These are phyloP conservation scores for Calonectria henricotiae DNA, from an alignment of 2,329 filamentous ascomycete genomes.

Conservation along the genomic window DNA sequence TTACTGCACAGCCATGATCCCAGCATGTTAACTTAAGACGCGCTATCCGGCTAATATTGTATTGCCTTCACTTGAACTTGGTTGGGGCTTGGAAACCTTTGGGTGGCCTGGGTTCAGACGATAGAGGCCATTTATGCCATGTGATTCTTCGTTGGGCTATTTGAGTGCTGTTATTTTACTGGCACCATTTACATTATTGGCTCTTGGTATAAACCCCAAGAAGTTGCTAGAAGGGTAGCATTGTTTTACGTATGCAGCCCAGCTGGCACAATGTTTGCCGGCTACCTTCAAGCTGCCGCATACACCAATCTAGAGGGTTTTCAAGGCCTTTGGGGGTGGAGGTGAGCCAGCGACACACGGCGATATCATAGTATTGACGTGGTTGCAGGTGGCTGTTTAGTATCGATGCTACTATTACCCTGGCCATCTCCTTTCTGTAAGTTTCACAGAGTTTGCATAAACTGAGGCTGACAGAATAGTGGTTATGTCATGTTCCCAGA, in stretches of 20 bases:
- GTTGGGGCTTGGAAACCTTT: slow-evolving; percentile 50
- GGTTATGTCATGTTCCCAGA: slow-evolving; percentile 59
- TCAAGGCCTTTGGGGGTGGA: slow-evolving; percentile 58
- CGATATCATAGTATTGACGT: background rate
- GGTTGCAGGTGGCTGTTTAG: slow-evolving; percentile 68
- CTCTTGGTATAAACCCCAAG: slow-evolving; percentile 62
- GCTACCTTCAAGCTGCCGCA: slow-evolving; percentile 68
- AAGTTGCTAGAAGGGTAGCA: slow-evolving; percentile 58
- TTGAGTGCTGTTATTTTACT: slow-evolving; percentile 53
- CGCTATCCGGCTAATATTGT: slow-evolving; percentile 50
- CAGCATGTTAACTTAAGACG: slow-evolving; percentile 41
- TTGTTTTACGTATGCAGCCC: slow-evolving; percentile 63
- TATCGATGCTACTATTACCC: slow-evolving; percentile 73
- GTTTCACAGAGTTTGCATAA: fast-evolving
- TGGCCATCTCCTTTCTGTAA: slow-evolving; percentile 67
- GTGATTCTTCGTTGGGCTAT: slow-evolving; percentile 62
- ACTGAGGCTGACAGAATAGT: background rate
- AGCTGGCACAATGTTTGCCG: slow-evolving; percentile 63
- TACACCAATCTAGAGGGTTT: slow-evolving; percentile 69
- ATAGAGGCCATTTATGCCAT: slow-evolving; percentile 57
- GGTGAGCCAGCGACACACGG: background rate
- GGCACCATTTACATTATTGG: slow-evolving; percentile 54
- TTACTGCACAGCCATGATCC: slow-evolving; percentile 25
- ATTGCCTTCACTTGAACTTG: slow-evolving; percentile 54
- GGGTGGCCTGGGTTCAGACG: slow-evolving; percentile 44